Evolutionary conservation across 129 eudicot species (phyloP), one percentile per base, ranked within the genome.

Genomic region (Tagetes erecta): DNA sequence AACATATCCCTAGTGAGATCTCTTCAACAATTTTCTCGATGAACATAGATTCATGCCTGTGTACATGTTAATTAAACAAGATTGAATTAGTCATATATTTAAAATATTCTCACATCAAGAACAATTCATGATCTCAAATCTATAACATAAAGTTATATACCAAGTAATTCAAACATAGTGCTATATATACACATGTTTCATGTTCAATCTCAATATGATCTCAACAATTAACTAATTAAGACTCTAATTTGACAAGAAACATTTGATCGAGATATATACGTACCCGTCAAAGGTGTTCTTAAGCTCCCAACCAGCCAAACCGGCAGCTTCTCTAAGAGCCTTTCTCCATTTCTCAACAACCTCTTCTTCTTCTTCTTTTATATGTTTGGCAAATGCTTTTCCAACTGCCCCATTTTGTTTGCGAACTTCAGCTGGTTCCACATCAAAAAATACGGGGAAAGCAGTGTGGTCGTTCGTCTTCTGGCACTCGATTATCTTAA

Each of bases 201-300:
- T 13, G 1, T 7, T 44, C 0, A 44, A 44, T 44, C 47, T 44
- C 8, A 20, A 20, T 20, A 20, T 20, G 27, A 20, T 20, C 27
- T 20, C 27, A 20, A 20, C 27, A 20, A 20, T 20, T 20, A 20
- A 20, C 27, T 20, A 20, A 20, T 20, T 20, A 20, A 20, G 27
- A 20, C 27, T 20, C 27, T 20, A 44, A 44, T 44, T 7, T 44
- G 8, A 44, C 8, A 44, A 44, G 8, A 5, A 44, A 6, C 9
- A 8, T 5, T 42, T 6, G 47, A 51, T n/a, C 13, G 27, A 12
- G 14, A 49, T 49, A 11, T 2, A 13, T 27, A 20, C 62, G 8
- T 56, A 56, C 62, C 62, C 62, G 30, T 56, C 62, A 56, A 30
- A 56, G 10, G 39, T 57, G 13, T 33, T 57, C 64, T 57, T 57